phyloP scores from a whole-genome alignment of 306 rosid genomes.

The Sindora glabra region DNA sequence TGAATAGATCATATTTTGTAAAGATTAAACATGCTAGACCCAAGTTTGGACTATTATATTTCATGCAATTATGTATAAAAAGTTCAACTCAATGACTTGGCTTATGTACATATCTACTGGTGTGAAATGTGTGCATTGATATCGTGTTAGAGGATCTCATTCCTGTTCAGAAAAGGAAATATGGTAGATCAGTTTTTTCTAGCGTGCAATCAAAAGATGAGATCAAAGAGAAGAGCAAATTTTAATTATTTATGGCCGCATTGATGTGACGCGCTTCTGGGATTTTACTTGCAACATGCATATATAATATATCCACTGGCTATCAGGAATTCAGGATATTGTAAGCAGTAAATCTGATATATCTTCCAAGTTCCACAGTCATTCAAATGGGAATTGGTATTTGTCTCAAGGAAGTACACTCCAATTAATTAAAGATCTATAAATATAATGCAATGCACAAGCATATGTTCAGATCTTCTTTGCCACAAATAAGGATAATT shows the following conservation, averaged over 20 bases:
- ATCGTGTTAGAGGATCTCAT: conserved; percentile 77
- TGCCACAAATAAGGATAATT: not conserved
- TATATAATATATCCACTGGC: not conserved
- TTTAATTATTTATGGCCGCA: too few species aligned
- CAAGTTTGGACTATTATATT: too few species aligned
- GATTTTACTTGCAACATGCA: too few species aligned
- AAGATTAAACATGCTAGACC: too few species aligned
- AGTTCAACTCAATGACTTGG: too few species aligned
- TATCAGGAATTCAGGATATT: not conserved
- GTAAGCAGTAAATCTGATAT: not conserved
- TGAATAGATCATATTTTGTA: too few species aligned
- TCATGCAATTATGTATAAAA: too few species aligned
- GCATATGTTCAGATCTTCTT: not conserved
- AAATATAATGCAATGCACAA: not conserved
- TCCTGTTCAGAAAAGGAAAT: conserved; percentile 41
- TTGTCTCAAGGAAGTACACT: not conserved
- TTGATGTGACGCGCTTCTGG: too few species aligned
- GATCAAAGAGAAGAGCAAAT: too few species aligned
- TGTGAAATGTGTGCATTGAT: conserved; percentile 88
- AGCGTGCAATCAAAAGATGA: conserved; percentile 3
- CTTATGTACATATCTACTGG: too few species aligned
- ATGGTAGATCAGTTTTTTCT: too few species aligned
- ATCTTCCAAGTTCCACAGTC: not conserved
- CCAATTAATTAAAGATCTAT: not conserved
- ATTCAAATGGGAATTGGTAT: not conserved